Evolutionary conservation across 176 grass and related monocot species (phyloP).

Genomic region (Oryza glumipatula): DNA sequence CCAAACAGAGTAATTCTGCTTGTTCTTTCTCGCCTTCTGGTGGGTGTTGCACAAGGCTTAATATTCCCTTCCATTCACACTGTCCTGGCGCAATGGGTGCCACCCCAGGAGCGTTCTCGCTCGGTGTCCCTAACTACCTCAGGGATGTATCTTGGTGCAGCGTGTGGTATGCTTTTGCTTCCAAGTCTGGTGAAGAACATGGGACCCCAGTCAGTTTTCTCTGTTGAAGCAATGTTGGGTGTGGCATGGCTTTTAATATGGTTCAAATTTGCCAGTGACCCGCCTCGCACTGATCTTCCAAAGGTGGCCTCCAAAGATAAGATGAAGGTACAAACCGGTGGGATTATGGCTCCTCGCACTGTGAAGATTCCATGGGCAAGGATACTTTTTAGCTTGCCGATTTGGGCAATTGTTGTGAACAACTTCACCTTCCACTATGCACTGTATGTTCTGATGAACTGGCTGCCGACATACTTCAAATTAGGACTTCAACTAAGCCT

Average conservation of each 20-base stretch:
- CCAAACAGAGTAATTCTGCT: conserved; percentile 46
- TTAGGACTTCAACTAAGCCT: conserved; percentile 58
- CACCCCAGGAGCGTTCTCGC: conserved; percentile 62
- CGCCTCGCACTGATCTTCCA: conserved; percentile 43
- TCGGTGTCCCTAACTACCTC: conserved; percentile 68
- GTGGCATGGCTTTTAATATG: conserved; percentile 53
- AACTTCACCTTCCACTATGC: conserved; percentile 82
- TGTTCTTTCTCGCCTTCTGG: conserved; percentile 50
- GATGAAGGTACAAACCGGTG: conserved; percentile 35
- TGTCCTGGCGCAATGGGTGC: conserved; percentile 68
- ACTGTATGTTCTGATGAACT: conserved; percentile 70
- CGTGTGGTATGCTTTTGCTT: conserved; percentile 60
- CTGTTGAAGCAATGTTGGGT: conserved; percentile 57
- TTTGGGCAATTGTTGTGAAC: conserved; percentile 65
- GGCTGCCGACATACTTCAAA: conserved; percentile 70
- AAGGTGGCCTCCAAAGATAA: conserved; percentile 52
- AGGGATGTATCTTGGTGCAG: conserved; percentile 69
- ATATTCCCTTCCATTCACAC: conserved; percentile 76
- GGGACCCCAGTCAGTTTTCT: conserved; percentile 55
- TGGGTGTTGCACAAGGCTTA: conserved; percentile 67
- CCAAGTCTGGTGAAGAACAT: conserved; percentile 56
- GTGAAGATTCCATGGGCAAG: conserved; percentile 61
- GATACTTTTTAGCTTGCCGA: conserved; percentile 59
- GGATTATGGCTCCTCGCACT: not conserved
- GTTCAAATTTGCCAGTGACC: conserved; percentile 55